Base-by-base conservation (phyloP, 352 stramenopile species). In the Albugo candida region DNA sequence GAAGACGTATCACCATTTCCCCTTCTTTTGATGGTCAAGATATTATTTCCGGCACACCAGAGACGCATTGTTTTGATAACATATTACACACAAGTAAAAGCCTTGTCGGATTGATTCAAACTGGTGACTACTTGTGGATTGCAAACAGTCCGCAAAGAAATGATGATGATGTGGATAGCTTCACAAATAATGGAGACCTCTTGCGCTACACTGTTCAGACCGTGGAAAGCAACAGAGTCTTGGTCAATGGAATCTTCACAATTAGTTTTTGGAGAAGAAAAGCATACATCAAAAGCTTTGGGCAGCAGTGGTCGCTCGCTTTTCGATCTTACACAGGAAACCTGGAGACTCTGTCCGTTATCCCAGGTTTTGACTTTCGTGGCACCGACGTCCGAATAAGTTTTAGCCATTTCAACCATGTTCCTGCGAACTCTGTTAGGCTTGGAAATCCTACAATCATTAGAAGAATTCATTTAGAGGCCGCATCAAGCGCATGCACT, bases 281-380 rank as follows among this genome's bases (percentile, higher is more conserved):
- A 5, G 65, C 58, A 0, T 65, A 65, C 12, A 50, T 71, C 16
- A 51, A 65, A 8, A 49, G 57, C 5, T 67, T 65, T 41, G 76
- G 76, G n/a, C 64, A 52, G 1, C 65, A 60, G 34, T 88, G 75
- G 67, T 60, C 66, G 10, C 54, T 88, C 13, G 60, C 82, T 1
- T 88, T 88, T 24, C 67, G 73, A 1, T 85, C 73, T 0, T 84
- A 73, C 41, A 48, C 64, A 12, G 70, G 60, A 8, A 59, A 63
- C 41, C 49, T 88, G 10, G 55, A 70, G 13, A 77, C 65, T 0
- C 52, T 86, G 14, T 67, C 85, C 13, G 67, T 65, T 4, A 46
- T 81, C 2, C 73, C 76, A 17, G 60, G 60, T 1, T 68, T 74
- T 21, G 59, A 82, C 44, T 83, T 64, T 61, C 60, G 67, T 5